These are phyloP conservation scores for Kluyveromyces sp. DNA, from an alignment of 1,139 yeast genomes.

Conservation along the genomic window DNA sequence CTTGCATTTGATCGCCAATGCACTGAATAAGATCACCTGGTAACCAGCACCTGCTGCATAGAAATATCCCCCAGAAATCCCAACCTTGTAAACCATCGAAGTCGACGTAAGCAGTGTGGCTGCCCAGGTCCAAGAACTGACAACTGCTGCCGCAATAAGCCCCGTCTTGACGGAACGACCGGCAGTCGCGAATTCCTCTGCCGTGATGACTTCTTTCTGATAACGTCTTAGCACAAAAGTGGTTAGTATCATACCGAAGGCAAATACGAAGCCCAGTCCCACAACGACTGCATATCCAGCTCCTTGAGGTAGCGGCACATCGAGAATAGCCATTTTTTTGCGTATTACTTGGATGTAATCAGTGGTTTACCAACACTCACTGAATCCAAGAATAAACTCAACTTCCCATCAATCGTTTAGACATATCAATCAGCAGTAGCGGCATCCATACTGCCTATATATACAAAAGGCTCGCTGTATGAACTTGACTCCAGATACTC, in stretches of 20 bases:
- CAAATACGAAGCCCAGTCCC: conserved; percentile 79
- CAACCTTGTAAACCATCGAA: conserved; percentile 70
- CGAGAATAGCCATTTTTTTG: conserved; percentile 7
- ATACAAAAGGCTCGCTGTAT: too few species aligned
- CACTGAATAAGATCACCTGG: conserved; percentile 65
- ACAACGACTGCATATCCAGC: conserved; percentile 93
- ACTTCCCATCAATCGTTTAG: too few species aligned
- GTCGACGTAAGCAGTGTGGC: conserved; percentile 75
- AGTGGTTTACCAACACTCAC: too few species aligned
- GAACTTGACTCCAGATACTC: too few species aligned
- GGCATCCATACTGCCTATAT: too few species aligned
- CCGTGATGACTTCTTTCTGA: conserved; percentile 74
- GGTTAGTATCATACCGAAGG: conserved; percentile 69
- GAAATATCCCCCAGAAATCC: conserved; percentile 67
- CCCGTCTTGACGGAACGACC: conserved; percentile 80
- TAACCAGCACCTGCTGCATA: conserved; percentile 71
- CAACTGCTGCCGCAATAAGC: conserved; percentile 78
- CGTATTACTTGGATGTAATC: too few species aligned
- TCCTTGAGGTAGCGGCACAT: conserved; percentile 50
- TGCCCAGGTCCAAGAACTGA: conserved; percentile 93
- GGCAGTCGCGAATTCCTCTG: conserved; percentile 86
- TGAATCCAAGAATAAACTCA: too few species aligned
- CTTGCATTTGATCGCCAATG: conserved; percentile 67
- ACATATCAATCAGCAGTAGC: too few species aligned
- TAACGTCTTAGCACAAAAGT: conserved; percentile 66